Evolutionary conservation across 768 basidiomycete genomes (phyloP), one percentile per base, ranked within the genome.

Genomic region (Psilocybe tampanensis): DNA sequence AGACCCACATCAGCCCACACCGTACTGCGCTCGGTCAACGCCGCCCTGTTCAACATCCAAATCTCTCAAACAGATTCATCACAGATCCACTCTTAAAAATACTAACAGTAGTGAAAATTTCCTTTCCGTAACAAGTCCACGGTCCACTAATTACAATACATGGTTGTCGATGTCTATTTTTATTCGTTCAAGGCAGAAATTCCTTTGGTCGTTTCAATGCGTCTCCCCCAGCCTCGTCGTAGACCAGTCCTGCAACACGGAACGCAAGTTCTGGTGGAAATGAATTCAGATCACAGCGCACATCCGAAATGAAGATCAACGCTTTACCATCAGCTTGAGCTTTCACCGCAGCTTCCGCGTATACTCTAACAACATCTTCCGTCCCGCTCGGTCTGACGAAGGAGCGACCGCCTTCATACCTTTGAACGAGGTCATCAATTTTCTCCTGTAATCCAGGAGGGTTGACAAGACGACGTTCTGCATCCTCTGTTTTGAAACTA

Each of bases 361-460:
- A 99, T 15, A 99, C 95, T 56, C 97, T 82, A 6, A 99, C 97
- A 22, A 96, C 95, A 66, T 99, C 95, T 71, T 99, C 97, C 21
- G 97, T 99, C 8, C 97, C 97, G 71, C 94, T 96, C 2, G 97
- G 97, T 55, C 97, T 74, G 17, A 98, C 97, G 67, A 99, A 99
- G 23, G 92, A 86, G 41, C 97, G 84, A 1, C 97, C 97, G 17
- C 86, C 86, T 44, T 89, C 86, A 66, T 89, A 91, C 66, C 86
- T 86, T 55, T 79, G 77, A 26, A 92, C 88, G 34, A 94, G 79
- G 23, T 88, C 89, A 58, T 98, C 90, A 48, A 99, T 87, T 70
- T 84, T 87, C 11, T 70, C 77, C 70, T 98, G 97, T 55, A 98
- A 69, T 9, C 91, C 90, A 17, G 74, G 72, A 2, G 97, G 97